These are phyloP conservation scores for Solidago caesia DNA, from an alignment of 129 eudicot genomes.

Conservation along the genomic window DNA sequence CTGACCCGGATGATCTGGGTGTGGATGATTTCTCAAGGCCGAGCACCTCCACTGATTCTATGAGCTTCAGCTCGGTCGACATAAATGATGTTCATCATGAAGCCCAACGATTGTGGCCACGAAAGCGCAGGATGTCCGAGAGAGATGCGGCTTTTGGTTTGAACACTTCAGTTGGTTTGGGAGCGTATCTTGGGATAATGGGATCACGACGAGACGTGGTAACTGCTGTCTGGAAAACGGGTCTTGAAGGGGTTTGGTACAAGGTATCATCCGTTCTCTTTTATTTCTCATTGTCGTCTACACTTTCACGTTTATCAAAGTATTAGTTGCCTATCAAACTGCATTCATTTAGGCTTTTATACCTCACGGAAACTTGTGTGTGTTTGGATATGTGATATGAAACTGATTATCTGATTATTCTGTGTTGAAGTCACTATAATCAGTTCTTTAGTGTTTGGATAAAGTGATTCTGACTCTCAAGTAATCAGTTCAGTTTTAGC, in stretches of 20 bases:
- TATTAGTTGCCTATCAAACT: neutral
- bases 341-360: neutral
- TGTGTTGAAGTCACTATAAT: too few relatives aligned
- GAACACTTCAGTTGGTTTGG: slow-evolving; percentile 88
- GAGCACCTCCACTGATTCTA: slow-evolving; percentile 48
- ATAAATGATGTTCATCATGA: slow-evolving; percentile 51
- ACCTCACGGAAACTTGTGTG: neutral
- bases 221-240: slow-evolving; percentile 95
- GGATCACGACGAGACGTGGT: slow-evolving; percentile 97
- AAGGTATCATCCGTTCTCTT: slow-evolving; percentile 52
- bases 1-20: slow-evolving; percentile 76
- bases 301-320: neutral
- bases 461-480: too few relatives aligned
- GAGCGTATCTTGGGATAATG: slow-evolving; percentile 97
- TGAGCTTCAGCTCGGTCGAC: slow-evolving; percentile 48
- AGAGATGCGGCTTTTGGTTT: slow-evolving; percentile 98
- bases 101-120: slow-evolving; percentile 82
- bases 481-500: too few relatives aligned
- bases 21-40: slow-evolving; percentile 55
- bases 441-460: too few relatives aligned
- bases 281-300: neutral
- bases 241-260: slow-evolving; percentile 97
- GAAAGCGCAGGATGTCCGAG: slow-evolving; percentile 92
- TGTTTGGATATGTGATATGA: too few relatives aligned
- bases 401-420: too few relatives aligned